Evolutionary conservation across 345 rosid species (phyloP).

Genomic region (Eucalyptus lansdowneana): DNA sequence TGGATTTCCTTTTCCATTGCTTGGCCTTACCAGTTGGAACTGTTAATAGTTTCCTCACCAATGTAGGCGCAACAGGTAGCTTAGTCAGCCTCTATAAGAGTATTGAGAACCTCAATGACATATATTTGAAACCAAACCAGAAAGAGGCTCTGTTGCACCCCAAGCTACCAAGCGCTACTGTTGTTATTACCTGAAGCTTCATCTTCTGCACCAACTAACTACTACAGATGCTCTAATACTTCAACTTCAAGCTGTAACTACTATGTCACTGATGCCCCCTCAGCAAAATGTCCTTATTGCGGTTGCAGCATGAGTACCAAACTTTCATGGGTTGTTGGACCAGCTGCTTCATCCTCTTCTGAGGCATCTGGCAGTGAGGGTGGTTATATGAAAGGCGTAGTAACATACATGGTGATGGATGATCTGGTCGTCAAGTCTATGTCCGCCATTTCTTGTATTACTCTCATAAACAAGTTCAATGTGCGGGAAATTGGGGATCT

Average conservation of each 20-base stretch:
- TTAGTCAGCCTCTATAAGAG: neutral
- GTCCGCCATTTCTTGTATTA: neutral
- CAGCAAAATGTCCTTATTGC: neutral
- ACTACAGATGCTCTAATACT: neutral
- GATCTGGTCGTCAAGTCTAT: slow-evolving; percentile 8
- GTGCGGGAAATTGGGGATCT: neutral
- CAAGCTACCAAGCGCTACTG: neutral
- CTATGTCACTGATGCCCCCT: neutral
- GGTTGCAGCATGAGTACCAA: neutral
- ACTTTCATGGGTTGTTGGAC: neutral
- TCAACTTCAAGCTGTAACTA: neutral
- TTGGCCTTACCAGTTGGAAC: neutral
- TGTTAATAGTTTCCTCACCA: neutral
- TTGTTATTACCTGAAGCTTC: neutral
- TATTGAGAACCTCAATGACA: neutral
- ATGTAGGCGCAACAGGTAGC: neutral
- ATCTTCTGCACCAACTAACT: neutral
- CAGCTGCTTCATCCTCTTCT: neutral
- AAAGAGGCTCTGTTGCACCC: neutral
- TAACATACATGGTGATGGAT: slow-evolving; percentile 17
- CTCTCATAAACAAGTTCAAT: neutral
- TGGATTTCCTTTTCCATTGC: neutral
- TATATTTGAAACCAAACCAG: neutral
- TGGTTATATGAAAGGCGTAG: slow-evolving; percentile 12
- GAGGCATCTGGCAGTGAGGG: neutral